phyloP scores from a whole-genome alignment of 441 rosid genomes.

The Populus hybrid region DNA sequence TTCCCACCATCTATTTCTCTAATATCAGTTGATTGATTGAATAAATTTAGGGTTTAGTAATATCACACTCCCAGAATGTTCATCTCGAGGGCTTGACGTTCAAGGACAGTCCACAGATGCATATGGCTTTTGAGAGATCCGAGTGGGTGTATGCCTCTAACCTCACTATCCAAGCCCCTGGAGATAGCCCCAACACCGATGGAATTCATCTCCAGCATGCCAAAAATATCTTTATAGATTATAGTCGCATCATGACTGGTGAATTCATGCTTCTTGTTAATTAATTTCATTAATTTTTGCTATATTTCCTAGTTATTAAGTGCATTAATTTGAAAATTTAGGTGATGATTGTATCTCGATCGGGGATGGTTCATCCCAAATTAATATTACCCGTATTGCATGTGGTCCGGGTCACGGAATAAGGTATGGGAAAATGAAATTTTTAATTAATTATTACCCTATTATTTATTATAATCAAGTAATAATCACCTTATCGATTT shows the following conservation, averaged over 20 bases:
- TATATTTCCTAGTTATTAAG: background rate
- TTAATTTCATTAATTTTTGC: background rate
- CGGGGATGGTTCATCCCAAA: slow-evolving; percentile 21
- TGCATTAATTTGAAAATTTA: background rate
- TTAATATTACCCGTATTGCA: slow-evolving; percentile 5
- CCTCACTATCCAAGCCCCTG: slow-evolving; percentile 34
- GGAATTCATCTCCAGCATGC: slow-evolving; percentile 33
- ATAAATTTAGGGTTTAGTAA: slow-evolving; percentile 24
- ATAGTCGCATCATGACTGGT: slow-evolving; percentile 17
- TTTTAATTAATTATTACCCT: background rate
- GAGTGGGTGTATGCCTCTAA: slow-evolving; percentile 20
- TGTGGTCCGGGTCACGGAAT: slow-evolving; percentile 44
- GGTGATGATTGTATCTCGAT: slow-evolving; percentile 37
- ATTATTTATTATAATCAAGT: background rate
- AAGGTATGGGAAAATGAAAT: slow-evolving; percentile 21
- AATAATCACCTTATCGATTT: no score
- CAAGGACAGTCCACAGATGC: slow-evolving; percentile 47
- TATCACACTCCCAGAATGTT: slow-evolving; percentile 34
- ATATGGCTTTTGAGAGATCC: slow-evolving; percentile 31
- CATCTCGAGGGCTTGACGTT: slow-evolving; percentile 25
- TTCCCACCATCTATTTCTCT: no score
- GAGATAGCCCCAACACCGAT: slow-evolving; percentile 28
- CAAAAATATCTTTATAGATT: slow-evolving; percentile 2
- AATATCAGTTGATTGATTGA: background rate
- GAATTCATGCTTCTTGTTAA: no score